Conservation (phyloP, 2,329 filamentous ascomycete genomes). For the Apiospora sp. region DNA sequence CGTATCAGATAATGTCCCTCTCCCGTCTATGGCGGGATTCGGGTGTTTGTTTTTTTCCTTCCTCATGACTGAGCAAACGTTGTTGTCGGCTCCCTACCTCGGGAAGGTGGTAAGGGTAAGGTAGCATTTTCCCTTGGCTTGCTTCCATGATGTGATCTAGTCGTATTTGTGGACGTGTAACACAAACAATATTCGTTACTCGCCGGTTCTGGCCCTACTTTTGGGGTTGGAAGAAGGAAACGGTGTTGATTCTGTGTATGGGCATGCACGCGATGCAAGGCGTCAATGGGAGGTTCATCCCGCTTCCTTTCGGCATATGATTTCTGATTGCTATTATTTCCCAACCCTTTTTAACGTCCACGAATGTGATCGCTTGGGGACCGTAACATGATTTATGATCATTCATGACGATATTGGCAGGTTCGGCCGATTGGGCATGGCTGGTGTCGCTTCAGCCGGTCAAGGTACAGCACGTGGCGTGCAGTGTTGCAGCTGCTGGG, state of each 20-base stretch:
- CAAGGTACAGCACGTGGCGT: slow-evolving; percentile 3
- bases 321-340: not conserved
- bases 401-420: not conserved
- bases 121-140: not conserved
- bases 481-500: not conserved
- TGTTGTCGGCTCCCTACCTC: not conserved
- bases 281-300: not conserved
- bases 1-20: not conserved
- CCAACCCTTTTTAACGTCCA: not conserved
- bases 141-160: not conserved
- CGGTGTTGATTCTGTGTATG: not conserved
- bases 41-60: not conserved
- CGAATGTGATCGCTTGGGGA: not conserved
- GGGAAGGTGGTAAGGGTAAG: not conserved
- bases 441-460: not conserved
- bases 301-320: not conserved
- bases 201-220: not conserved
- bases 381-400: not conserved
- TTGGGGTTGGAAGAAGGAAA: not conserved
- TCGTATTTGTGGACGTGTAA: not conserved
- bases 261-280: not conserved
- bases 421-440: not conserved
- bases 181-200: not conserved
- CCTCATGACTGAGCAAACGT: not conserved
- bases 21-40: not conserved